Evolutionary conservation across 345 rosid genomes (phyloP).

Genomic region (Brassica carinata): DNA sequence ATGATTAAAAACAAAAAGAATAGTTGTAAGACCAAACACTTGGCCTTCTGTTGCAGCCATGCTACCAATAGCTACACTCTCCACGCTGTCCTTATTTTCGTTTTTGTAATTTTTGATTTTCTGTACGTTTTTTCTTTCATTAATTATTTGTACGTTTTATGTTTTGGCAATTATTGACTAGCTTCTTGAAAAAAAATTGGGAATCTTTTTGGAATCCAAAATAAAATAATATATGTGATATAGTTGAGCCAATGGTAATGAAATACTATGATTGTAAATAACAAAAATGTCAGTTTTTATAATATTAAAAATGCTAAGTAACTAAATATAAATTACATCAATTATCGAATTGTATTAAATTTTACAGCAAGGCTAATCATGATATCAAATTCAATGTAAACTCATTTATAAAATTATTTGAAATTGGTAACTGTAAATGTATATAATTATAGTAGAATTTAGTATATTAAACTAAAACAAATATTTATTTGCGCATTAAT

Average conservation of each 20-base stretch:
- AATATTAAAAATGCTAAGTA: background rate
- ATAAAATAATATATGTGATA: background rate
- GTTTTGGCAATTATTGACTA: constrained; percentile 30
- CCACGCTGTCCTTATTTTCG: constrained; percentile 40
- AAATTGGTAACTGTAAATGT: background rate
- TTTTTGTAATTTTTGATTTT: constrained; percentile 8
- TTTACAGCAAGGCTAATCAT: background rate
- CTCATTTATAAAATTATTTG: too few species aligned
- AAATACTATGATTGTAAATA: background rate
- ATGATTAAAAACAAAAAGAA: background rate
- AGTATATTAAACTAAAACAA: too few species aligned
- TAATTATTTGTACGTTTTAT: constrained; percentile 26
- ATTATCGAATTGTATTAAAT: background rate
- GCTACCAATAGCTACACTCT: constrained; percentile 64
- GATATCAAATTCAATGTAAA: background rate
- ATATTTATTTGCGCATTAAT: background rate
- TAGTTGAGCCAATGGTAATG: background rate
- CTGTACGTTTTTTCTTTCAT: constrained; percentile 13
- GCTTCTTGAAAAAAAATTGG: background rate
- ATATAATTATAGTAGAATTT: too few species aligned
- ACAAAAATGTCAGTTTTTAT: background rate
- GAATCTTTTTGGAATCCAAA: constrained; percentile 10
- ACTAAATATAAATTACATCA: background rate
- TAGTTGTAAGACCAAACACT: constrained; percentile 53
- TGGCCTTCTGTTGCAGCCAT: constrained; percentile 75